Percentiles rank a stretch among this genome's conserved stretches.
Evolutionary conservation across 768 basidiomycete genomes (phyloP).

Genomic region (Inosperma sp.): DNA sequence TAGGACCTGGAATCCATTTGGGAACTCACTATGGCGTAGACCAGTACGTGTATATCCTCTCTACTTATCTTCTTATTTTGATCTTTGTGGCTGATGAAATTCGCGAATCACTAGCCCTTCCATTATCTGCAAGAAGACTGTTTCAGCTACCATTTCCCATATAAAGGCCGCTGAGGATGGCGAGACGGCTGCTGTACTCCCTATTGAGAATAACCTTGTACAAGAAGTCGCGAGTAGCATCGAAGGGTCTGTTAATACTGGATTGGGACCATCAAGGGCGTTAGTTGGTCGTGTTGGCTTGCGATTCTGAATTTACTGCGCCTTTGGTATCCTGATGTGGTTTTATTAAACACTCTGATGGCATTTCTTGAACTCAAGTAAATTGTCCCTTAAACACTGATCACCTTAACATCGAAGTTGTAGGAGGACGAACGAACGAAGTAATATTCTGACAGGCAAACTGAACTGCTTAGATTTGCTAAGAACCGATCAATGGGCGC

Average conservation of each 20-base stretch:
- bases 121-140: background rate
- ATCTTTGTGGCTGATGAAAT: too few relatives aligned
- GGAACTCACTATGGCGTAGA: slow-evolving; percentile 4
- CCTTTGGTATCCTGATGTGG: too few relatives aligned
- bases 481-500: too few relatives aligned
- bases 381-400: too few relatives aligned
- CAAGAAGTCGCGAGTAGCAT: background rate
- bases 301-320: too few relatives aligned
- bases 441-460: too few relatives aligned
- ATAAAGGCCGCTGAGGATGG: slow-evolving; percentile 8
- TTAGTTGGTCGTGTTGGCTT: background rate
- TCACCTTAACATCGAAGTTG: too few relatives aligned
- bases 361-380: too few relatives aligned
- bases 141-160: slow-evolving; percentile 1
- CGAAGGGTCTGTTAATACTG: background rate
- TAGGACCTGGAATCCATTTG: slow-evolving; percentile 7
- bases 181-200: background rate
- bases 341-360: too few relatives aligned
- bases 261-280: background rate
- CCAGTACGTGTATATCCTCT: background rate
- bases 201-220: background rate
- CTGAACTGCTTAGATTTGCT: too few relatives aligned
- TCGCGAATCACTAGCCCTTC: slow-evolving; percentile 1
- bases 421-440: too few relatives aligned
- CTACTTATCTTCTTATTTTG: background rate